phyloP scores from a whole-genome alignment of 768 basidiomycete species.

The Tubosaeta sp. region DNA sequence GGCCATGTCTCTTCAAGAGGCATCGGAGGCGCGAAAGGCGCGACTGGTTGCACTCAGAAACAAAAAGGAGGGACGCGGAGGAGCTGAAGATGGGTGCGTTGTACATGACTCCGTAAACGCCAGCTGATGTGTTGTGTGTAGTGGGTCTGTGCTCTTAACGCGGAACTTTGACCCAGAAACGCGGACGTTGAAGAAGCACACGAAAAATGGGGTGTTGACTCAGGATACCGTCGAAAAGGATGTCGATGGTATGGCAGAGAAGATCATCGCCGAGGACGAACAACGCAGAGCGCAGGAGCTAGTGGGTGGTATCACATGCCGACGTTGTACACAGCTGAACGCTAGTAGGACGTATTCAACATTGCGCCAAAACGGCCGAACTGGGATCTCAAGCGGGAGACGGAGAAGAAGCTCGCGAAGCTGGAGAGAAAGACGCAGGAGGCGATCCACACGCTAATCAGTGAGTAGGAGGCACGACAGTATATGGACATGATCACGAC shows the following conservation, averaged over 20 bases:
- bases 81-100: constrained; percentile 40
- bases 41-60: constrained; percentile 74
- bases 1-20: constrained; percentile 65
- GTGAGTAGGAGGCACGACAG: constrained; percentile 44
- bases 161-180: constrained; percentile 92
- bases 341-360: constrained; percentile 81
- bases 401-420: constrained; percentile 84
- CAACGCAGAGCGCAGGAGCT: constrained; percentile 81
- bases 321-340: constrained; percentile 13
- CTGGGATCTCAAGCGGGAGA: constrained; percentile 93
- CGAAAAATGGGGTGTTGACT: constrained; percentile 50
- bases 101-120: background rate
- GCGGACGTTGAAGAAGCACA: constrained; percentile 68
- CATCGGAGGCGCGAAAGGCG: constrained; percentile 76
- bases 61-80: constrained; percentile 58
- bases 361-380: constrained; percentile 97
- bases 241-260: constrained; percentile 78
- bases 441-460: constrained; percentile 87
- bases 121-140: constrained; percentile 19
- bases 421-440: constrained; percentile 91
- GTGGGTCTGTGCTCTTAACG: constrained; percentile 53
- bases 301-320: constrained; percentile 43
- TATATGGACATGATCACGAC: constrained; percentile 7
- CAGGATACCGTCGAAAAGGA: constrained; percentile 87
- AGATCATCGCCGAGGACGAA: constrained; percentile 84